Conservation (phyloP, 2,329 filamentous ascomycete species). For the Beauveria caledonica region DNA sequence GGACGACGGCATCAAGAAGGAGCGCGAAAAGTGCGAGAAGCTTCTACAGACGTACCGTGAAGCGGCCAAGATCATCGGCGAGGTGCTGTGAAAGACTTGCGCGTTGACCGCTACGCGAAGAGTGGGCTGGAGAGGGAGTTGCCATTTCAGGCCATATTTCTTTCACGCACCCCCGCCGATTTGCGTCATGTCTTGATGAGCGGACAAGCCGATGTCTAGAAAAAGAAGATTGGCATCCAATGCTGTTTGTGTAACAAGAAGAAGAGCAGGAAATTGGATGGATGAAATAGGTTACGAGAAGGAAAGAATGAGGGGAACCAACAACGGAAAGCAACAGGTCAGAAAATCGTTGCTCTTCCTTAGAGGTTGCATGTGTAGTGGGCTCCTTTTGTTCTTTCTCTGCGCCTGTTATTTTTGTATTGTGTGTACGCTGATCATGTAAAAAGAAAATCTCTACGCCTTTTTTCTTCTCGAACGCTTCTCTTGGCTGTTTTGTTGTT, state of each 20-base stretch:
- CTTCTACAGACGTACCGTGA: constrained; percentile 92
- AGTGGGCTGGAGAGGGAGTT: neutral
- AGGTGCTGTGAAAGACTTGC: constrained; percentile 59
- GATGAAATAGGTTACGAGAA: neutral
- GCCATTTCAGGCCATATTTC: neutral
- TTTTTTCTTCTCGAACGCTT: neutral
- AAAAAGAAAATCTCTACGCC: constrained; percentile 11
- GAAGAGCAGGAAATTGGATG: neutral
- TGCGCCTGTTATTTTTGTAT: constrained; percentile 3
- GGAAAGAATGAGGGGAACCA: neutral
- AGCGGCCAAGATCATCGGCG: constrained; percentile 94
- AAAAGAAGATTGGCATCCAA: neutral
- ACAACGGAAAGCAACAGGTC: neutral
- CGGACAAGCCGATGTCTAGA: neutral
- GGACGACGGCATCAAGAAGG: constrained; percentile 93
- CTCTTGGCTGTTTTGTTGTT: neutral
- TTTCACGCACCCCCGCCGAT: neutral
- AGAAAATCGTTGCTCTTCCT: neutral
- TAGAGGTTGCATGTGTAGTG: neutral
- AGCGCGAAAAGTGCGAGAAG: constrained; percentile 97
- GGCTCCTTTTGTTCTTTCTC: neutral
- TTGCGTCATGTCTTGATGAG: neutral
- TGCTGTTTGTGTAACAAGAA: neutral
- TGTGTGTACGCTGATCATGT: constrained; percentile 13
- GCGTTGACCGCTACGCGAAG: neutral